phyloP scores from a whole-genome alignment of 73 alveolate genomes.

The Blepharisma japonicum region DNA sequence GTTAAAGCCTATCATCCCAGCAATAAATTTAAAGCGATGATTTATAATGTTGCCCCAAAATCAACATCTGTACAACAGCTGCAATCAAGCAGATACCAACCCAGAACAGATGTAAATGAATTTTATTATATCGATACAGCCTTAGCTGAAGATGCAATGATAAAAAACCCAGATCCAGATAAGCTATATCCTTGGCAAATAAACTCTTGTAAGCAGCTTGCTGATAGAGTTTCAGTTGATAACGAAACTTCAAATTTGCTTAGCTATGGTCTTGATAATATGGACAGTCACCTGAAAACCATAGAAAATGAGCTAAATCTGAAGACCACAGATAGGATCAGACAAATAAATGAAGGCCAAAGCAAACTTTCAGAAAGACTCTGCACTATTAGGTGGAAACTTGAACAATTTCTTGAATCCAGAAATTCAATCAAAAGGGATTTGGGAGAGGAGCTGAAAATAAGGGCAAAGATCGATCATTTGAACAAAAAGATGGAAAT shows the following conservation, averaged over 20 bases:
- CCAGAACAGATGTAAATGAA: not conserved
- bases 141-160: not conserved
- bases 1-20: not conserved
- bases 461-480: not conserved
- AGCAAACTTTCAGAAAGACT: conserved; percentile 14
- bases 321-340: not conserved
- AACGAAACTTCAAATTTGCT: too few relatives aligned
- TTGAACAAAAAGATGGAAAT: conserved; percentile 5
- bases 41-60: conserved; percentile 18
- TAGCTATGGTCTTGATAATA: not conserved
- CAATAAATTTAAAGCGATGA: conserved; percentile 17
- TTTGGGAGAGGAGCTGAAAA: not conserved
- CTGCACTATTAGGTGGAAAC: conserved; percentile 8
- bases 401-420: not conserved
- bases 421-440: conserved; percentile 15
- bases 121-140: not conserved
- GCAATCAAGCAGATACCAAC: not conserved
- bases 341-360: conserved; percentile 9
- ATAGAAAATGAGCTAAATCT: conserved; percentile 4
- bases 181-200: conserved; percentile 23
- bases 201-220: not conserved
- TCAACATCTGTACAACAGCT: not conserved
- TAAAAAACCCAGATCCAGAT: conserved; percentile 26
- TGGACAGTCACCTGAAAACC: not conserved
- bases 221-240: not conserved